A percentile compares a stretch with the other conserved stretches of the same genome.
Conservation (phyloP, 805 yeast species). For the Ogataea siamensis region DNA sequence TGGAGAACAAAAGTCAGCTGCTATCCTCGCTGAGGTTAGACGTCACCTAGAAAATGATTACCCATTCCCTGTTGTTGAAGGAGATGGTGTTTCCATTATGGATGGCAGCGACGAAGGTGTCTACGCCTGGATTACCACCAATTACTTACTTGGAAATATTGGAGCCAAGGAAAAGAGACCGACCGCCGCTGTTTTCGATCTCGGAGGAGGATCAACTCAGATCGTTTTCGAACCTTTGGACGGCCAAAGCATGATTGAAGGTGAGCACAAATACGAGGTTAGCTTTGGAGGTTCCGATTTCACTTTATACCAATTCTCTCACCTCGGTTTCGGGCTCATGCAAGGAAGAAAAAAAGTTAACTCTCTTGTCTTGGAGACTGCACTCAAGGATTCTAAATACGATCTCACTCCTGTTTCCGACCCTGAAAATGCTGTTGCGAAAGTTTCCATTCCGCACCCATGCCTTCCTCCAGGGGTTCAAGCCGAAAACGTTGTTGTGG, state of each 20-base stretch:
- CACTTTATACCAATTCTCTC: constrained; percentile 87
- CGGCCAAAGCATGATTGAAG: constrained; percentile 61
- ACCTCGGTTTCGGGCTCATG: constrained; percentile 93
- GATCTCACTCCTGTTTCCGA: constrained; percentile 29
- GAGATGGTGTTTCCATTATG: constrained; percentile 89
- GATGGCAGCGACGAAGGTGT: constrained; percentile 98
- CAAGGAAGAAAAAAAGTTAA: constrained; percentile 87
- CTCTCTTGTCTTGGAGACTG: constrained; percentile 47
- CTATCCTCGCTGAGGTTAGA: constrained; percentile 75
- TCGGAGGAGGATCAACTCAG: constrained; percentile 99
- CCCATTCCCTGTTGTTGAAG: constrained; percentile 89
- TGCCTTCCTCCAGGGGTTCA: constrained; percentile 79
- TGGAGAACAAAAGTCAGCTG: constrained; percentile 70
- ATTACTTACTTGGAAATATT: constrained; percentile 89
- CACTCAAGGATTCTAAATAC: constrained; percentile 25
- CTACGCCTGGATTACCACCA: constrained; percentile 97
- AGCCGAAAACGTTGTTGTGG: constrained; percentile 62
- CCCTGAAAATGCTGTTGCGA: constrained; percentile 40
- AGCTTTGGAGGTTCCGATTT: constrained; percentile 80
- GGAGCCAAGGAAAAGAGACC: constrained; percentile 73
- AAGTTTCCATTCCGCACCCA: constrained; percentile 62
- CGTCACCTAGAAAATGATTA: constrained; percentile 70
- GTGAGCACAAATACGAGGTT: constrained; percentile 83
- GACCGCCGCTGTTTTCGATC: constrained; percentile 95
- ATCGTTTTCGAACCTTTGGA: constrained; percentile 91